Base-by-base conservation (phyloP, 352 stramenopile species). In the Phytopythium mirpurense region DNA sequence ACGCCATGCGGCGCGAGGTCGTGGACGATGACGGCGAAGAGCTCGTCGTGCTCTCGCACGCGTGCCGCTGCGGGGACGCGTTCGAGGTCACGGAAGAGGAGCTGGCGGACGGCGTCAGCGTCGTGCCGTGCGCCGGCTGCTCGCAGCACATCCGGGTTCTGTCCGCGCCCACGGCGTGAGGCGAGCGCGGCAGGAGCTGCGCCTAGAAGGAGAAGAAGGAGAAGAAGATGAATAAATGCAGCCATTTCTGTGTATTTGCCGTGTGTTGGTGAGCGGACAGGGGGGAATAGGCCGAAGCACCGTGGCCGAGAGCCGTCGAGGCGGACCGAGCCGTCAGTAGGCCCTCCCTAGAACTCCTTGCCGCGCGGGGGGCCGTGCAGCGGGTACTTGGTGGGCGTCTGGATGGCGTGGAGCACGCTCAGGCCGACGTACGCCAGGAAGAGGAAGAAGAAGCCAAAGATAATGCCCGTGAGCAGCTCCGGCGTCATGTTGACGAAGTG, bases 401-500 rank as follows among this genome's bases (percentile, higher is more conserved):
- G 83, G 62, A 93, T 89, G 54, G 70, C 75, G 51, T 84, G 67
- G 15, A 93, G 67, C 51, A 81, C 72, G 43, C 65, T 72, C 40
- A 93, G 53, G 14, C 83, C 83, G 37, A 91, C 62, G 60, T 85
- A 93, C 26, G 80, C 65, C 61, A 90, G 54, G 62, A 89, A 88
- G 47, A 93, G 37, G 61, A 93, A 91, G 56, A 93, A 83, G 43
- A 91, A 66, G 15, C 78, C 78, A 35, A 93, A 83, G 45, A 93
- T 53, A 42, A 93, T 59, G n/a, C 65, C 80, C 23, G 80, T 72
- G 29, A 93, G 64, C 31, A 93, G 70, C 54, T 88, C 67, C 11
- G 83, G 83, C 31, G 83, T 93, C 72, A 90, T 89, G 69, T 72
- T 73, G 57, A 93, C 83, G 52, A 77, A 91, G 63, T 91, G 83